Conservation (phyloP, 345 rosid species). For the Populus ilicifolia region DNA sequence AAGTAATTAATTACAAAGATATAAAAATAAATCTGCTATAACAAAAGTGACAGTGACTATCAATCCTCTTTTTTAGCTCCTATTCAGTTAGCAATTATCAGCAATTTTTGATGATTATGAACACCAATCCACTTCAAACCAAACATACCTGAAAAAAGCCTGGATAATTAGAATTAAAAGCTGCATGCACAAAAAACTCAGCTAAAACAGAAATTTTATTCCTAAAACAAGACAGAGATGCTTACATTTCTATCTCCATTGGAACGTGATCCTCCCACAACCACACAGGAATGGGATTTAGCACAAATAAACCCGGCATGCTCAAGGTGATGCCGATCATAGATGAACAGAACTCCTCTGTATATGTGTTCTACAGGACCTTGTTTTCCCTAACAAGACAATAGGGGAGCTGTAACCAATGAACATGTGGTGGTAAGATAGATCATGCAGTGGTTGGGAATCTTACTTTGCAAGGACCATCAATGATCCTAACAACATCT, state of each 20-base stretch:
- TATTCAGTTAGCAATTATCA: neutral
- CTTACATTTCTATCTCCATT: slow-evolving; percentile 69
- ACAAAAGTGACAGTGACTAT: neutral
- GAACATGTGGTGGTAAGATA: neutral
- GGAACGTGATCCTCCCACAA: slow-evolving; percentile 83
- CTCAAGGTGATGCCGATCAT: slow-evolving; percentile 92
- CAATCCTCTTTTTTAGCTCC: neutral
- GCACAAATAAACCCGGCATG: slow-evolving; percentile 96
- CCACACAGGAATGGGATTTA: slow-evolving; percentile 60
- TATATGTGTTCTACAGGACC: slow-evolving; percentile 91
- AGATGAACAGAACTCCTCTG: slow-evolving; percentile 65
- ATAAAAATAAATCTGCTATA: neutral
- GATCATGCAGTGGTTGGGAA: neutral
- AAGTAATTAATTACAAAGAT: neutral
- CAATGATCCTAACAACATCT: slow-evolving; percentile 75
- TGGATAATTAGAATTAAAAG: neutral
- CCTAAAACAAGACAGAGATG: neutral
- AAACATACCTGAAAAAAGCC: neutral
- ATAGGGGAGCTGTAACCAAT: slow-evolving; percentile 5
- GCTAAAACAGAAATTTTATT: neutral
- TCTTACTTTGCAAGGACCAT: slow-evolving; percentile 89
- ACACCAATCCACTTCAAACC: neutral
- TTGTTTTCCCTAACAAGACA: slow-evolving; percentile 69
- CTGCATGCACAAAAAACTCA: neutral
- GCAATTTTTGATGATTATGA: neutral